Percentiles rank a stretch among this genome's conserved stretches.
Conservation (phyloP, 2,329 filamentous ascomycete genomes). For the Fusarium torulosum region DNA sequence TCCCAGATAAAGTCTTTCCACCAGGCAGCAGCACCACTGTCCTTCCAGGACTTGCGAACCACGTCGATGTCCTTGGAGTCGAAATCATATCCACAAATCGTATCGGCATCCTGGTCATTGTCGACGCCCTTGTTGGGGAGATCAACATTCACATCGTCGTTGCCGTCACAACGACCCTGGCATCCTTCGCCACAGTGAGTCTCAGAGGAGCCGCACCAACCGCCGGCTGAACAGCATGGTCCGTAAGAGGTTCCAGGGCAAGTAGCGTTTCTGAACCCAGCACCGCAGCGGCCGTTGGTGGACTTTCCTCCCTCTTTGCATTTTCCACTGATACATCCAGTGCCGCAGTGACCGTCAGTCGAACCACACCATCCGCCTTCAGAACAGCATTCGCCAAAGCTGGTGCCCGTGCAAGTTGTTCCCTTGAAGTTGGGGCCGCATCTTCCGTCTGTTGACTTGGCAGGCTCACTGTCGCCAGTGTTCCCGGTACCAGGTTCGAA, state of each 20-base stretch:
- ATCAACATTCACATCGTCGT: not conserved
- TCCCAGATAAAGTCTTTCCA: too few relatives aligned
- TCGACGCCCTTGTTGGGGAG: too few relatives aligned
- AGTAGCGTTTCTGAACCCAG: conserved; percentile 5
- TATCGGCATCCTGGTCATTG: too few relatives aligned
- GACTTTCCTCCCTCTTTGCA: conserved; percentile 7
- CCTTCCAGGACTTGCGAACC: too few relatives aligned
- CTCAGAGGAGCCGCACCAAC: conserved; percentile 6
- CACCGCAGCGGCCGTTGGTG: conserved; percentile 15
- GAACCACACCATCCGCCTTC: conserved; percentile 18
- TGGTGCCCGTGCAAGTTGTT: conserved; percentile 13
- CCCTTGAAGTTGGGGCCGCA: conserved; percentile 18
- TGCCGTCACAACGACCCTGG: conserved; percentile 2
- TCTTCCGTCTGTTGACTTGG: conserved; percentile 9
- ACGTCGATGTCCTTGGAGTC: too few relatives aligned
- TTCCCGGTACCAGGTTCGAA: conserved; percentile 7
- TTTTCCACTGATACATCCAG: conserved; percentile 22
- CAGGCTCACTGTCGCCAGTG: not conserved
- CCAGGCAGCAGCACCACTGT: too few relatives aligned
- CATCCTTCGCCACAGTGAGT: conserved; percentile 13
- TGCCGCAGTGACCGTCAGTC: conserved; percentile 12
- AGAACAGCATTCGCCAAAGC: conserved; percentile 25
- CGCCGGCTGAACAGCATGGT: not conserved
- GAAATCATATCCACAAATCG: too few relatives aligned
- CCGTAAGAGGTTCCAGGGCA: conserved; percentile 5